These are phyloP conservation scores for Chalara sp. DNA, from an alignment of 2,329 filamentous ascomycete genomes.

Conservation along the genomic window DNA sequence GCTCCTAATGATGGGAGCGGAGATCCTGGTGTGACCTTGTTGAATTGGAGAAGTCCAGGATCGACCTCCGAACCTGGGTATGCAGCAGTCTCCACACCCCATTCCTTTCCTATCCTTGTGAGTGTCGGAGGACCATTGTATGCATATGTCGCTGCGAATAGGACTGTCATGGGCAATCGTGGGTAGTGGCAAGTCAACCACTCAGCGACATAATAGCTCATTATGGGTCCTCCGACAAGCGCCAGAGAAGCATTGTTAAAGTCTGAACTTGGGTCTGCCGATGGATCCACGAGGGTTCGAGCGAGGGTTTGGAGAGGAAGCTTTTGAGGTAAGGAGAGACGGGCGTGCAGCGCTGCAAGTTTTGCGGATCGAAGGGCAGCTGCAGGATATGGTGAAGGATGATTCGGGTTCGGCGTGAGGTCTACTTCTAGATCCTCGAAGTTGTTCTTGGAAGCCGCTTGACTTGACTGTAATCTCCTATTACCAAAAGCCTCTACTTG, in stretches of 20 bases:
- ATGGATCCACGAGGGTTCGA: constrained; percentile 75
- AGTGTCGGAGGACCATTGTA: constrained; percentile 74
- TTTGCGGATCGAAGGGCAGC: constrained; percentile 71
- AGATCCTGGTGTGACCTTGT: constrained; percentile 35
- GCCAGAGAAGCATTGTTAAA: constrained; percentile 89
- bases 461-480: constrained; percentile 14
- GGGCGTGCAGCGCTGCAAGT: constrained; percentile 85
- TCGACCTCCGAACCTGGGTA: constrained; percentile 88
- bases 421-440: no score
- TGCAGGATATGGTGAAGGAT: constrained; percentile 61
- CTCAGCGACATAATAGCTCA: constrained; percentile 86
- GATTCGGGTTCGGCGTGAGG: no score
- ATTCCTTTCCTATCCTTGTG: constrained; percentile 67
- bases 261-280: constrained; percentile 68
- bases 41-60: constrained; percentile 81
- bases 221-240: constrained; percentile 72
- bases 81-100: constrained; percentile 87
- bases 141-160: constrained; percentile 79
- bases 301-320: constrained; percentile 83
- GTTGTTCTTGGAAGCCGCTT: background rate
- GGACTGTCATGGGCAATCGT: constrained; percentile 79
- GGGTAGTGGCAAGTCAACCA: constrained; percentile 84
- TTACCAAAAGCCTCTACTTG: background rate
- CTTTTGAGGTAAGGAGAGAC: constrained; percentile 73
- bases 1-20: constrained; percentile 36